These are phyloP conservation scores for Lactarius deliciosus DNA, from an alignment of 768 basidiomycete species.

Conservation along the genomic window DNA sequence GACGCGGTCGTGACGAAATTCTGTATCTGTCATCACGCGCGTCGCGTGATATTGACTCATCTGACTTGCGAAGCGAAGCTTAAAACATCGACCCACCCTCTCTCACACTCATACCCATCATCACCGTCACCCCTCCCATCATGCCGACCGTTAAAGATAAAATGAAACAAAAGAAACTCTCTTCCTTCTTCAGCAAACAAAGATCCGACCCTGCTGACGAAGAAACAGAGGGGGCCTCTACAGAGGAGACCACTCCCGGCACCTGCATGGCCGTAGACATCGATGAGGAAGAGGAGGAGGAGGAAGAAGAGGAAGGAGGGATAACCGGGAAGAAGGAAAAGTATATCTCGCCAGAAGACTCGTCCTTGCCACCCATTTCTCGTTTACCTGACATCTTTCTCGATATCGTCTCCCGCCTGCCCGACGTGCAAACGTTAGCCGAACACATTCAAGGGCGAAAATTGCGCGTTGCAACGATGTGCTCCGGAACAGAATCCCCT, in stretches of 20 bases:
- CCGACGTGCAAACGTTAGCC: slow-evolving; percentile 64
- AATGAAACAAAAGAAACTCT: slow-evolving; percentile 27
- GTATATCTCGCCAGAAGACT: slow-evolving; percentile 53
- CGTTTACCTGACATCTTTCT: slow-evolving; percentile 71
- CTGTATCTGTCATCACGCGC: neutral
- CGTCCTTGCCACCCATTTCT: slow-evolving; percentile 74
- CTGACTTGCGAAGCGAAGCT: neutral
- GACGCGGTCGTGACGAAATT: slow-evolving; percentile 14
- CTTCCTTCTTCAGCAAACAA: slow-evolving; percentile 19
- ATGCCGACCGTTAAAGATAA: slow-evolving; percentile 24
- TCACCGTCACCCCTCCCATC: slow-evolving; percentile 2
- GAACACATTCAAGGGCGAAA: slow-evolving; percentile 73
- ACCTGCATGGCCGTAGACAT: slow-evolving; percentile 11
- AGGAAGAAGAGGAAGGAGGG: slow-evolving; percentile 34
- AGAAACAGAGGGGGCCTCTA: slow-evolving; percentile 19
- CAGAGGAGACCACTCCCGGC: neutral
- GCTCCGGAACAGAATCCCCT: slow-evolving; percentile 94
- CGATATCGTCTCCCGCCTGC: slow-evolving; percentile 66
- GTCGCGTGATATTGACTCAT: slow-evolving; percentile 9
- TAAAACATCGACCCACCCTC: neutral
- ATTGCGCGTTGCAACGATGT: slow-evolving; percentile 95
- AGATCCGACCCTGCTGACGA: slow-evolving; percentile 19
- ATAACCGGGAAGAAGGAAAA: slow-evolving; percentile 39
- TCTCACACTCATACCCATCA: neutral
- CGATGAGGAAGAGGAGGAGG: slow-evolving; percentile 24